Percentiles rank a stretch among this genome's conserved stretches.
Evolutionary conservation across 208 protist species (phyloP).

Genomic region (Leishmania martiniquensis): DNA sequence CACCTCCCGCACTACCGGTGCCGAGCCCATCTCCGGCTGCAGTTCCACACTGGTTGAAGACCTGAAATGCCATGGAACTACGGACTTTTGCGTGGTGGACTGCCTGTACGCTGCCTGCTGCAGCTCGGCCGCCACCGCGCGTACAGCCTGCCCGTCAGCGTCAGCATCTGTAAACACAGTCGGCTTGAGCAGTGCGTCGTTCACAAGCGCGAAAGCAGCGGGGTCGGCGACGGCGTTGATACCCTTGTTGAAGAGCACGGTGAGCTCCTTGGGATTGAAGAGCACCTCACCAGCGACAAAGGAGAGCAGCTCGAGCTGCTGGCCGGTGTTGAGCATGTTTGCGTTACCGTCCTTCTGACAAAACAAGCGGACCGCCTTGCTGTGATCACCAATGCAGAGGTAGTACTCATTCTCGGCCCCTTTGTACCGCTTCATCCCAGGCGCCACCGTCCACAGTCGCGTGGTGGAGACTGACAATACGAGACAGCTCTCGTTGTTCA

Average conservation of each 20-base stretch:
- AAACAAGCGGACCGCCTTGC: constrained; percentile 43
- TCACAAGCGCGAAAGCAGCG: constrained; percentile 43
- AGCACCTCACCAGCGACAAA: constrained; percentile 48
- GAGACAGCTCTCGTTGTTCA: constrained; percentile 44
- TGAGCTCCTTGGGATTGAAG: constrained; percentile 35
- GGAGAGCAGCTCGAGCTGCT: constrained; percentile 47
- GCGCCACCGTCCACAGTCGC: constrained; percentile 20
- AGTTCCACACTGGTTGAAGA: constrained; percentile 1
- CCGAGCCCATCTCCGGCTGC: not conserved
- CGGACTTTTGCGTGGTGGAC: not conserved
- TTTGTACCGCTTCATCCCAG: constrained; percentile 10
- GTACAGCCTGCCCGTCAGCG: constrained; percentile 1
- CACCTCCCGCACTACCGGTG: constrained; percentile 1
- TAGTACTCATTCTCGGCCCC: constrained; percentile 32
- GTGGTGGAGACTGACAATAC: constrained; percentile 54
- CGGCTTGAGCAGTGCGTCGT: constrained; percentile 55
- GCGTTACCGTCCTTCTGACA: constrained; percentile 33
- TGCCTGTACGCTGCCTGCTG: not conserved
- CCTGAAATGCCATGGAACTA: not conserved
- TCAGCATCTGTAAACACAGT: constrained; percentile 9
- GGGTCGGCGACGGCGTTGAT: constrained; percentile 60
- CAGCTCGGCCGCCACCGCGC: constrained; percentile 12
- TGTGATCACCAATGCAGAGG: constrained; percentile 40
- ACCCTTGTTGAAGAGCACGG: constrained; percentile 39
- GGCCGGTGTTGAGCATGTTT: not conserved